Evolutionary conservation across 257 asterid species (phyloP), one percentile per base, ranked within the genome.

Genomic region (Parsonsia alboflavescens): DNA sequence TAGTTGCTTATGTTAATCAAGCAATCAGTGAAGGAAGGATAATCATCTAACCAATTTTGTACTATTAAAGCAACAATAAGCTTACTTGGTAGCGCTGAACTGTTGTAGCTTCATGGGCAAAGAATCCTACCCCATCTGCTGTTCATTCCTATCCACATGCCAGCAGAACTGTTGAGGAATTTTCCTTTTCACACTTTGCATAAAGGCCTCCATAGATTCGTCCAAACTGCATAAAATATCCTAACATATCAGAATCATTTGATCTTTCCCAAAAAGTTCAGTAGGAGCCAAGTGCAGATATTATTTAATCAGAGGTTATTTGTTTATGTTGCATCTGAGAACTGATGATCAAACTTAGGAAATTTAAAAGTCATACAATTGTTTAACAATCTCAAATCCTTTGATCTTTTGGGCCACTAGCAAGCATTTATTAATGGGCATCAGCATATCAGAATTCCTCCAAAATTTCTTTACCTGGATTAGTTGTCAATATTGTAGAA

Each of bases 171-270:
- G 44, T 82, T 13, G 77, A 72, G 83, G 86, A 81, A 85, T 87
- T 81, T 77, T 79, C 62, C 88, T 87, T 84, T 72, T 70, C 45
- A 58, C 57, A 79, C 89, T 85, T 86, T 85, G 50, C 70, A 50
- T 75, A 86, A 88, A 80, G 90, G 84, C 61, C 80, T 76, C 81
- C 76, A 76, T 10, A 82, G 84, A 89, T 89, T 89, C 93, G 86
- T 76, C 87, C 84, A 83, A 84, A 90, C 86, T 81, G 90, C 79
- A 80, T 81, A 89, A 83, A 86, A 84, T 83, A 87, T 80, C 85
- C 84, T 76, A 66, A 75, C 82, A 83, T 80, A 90, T 88, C 84
- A 90, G 89, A 87, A 87, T 85, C 86, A 85, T 75, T 68, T 83
- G 72, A 79, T 85, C 84, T 73, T 86, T 85, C 80, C 73, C 62